Evolutionary conservation across 306 rosid species (phyloP).

Genomic region (Cicer bijugum): DNA sequence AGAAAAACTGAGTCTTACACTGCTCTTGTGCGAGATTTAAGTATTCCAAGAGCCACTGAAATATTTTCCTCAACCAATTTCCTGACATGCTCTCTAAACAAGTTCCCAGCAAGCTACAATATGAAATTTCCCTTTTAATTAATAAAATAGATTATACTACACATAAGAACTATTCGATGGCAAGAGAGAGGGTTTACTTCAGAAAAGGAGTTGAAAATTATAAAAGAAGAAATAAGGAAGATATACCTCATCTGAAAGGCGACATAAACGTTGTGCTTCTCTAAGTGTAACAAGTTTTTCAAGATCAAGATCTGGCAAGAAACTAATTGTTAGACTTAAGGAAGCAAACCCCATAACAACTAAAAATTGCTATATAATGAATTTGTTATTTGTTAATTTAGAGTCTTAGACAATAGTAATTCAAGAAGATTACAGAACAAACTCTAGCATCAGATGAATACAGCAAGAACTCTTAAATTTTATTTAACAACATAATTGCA

Average conservation of each 20-base stretch:
- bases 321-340: constrained; percentile 38
- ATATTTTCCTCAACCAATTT: constrained; percentile 81
- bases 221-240: constrained; percentile 39
- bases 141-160: constrained; percentile 36
- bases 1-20: constrained; percentile 57
- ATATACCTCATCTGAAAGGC: constrained; percentile 84
- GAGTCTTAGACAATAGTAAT: background rate
- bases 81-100: constrained; percentile 76
- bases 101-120: constrained; percentile 79
- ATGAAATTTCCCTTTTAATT: constrained; percentile 39
- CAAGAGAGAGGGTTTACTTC: constrained; percentile 30
- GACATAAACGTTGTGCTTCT: constrained; percentile 65
- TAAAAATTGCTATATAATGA: background rate
- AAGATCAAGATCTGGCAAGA: constrained; percentile 62
- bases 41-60: constrained; percentile 62
- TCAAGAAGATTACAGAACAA: constrained; percentile 30
- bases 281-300: constrained; percentile 76
- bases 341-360: constrained; percentile 24
- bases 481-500: constrained; percentile 2
- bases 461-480: constrained; percentile 10
- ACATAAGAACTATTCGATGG: constrained; percentile 18
- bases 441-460: constrained; percentile 30
- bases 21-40: constrained; percentile 86
- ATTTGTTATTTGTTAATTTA: constrained; percentile 5
- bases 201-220: constrained; percentile 4